Evolutionary conservation across 345 rosid species (phyloP).

Genomic region (Laguncularia racemosa): DNA sequence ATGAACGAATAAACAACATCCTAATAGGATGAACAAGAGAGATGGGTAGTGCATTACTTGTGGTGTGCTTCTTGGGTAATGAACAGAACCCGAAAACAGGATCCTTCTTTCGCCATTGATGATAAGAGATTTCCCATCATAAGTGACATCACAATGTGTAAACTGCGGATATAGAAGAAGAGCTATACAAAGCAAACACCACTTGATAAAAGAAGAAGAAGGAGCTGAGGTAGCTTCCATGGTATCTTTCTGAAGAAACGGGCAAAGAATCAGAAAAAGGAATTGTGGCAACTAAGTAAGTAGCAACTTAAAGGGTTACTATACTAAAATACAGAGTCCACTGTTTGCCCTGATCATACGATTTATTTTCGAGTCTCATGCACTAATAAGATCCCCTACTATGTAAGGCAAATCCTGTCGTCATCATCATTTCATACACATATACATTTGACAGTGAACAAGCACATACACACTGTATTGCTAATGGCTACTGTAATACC

Average conservation of each 20-base stretch:
- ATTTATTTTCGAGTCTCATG: too few relatives aligned
- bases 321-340: background rate
- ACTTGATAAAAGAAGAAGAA: constrained; percentile 2
- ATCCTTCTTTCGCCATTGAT: constrained; percentile 48
- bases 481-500: too few relatives aligned
- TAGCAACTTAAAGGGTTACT: too few relatives aligned
- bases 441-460: too few relatives aligned
- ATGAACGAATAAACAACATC: background rate
- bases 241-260: background rate
- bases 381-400: too few relatives aligned
- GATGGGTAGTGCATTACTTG: constrained; percentile 15
- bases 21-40: background rate
- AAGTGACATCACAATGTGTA: constrained; percentile 29
- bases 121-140: constrained; percentile 45
- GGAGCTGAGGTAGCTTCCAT: constrained; percentile 32
- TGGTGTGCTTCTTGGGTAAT: constrained; percentile 69
- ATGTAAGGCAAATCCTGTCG: too few relatives aligned
- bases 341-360: background rate
- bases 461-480: too few relatives aligned
- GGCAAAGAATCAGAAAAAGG: constrained; percentile 4
- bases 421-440: too few relatives aligned
- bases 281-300: too few relatives aligned
- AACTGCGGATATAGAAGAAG: constrained; percentile 12
- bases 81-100: constrained; percentile 64
- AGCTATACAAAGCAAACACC: constrained; percentile 18